phyloP scores from a whole-genome alignment of 345 rosid species.

The Angophora floribunda region DNA sequence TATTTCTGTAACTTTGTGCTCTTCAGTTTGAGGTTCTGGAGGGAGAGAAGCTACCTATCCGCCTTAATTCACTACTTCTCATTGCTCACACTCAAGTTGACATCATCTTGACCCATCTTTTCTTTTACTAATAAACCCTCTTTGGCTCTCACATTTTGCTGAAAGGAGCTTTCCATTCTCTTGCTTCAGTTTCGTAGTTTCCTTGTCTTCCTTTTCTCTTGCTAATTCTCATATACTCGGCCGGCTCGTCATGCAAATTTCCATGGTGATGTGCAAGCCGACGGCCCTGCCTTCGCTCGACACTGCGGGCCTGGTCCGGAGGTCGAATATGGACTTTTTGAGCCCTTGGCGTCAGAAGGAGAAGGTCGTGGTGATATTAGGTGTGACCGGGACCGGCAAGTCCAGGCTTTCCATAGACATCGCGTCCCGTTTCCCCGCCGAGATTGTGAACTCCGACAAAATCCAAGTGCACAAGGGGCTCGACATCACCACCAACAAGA shows the following conservation, averaged over 20 bases:
- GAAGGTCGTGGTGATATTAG: slow-evolving; percentile 64
- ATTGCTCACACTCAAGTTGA: neutral
- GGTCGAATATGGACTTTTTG: slow-evolving; percentile 12
- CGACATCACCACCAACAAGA: slow-evolving; percentile 58
- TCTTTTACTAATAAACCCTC: neutral
- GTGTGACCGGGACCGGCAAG: slow-evolving; percentile 83
- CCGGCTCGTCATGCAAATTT: slow-evolving; percentile 8
- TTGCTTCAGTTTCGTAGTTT: neutral
- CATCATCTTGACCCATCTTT: neutral
- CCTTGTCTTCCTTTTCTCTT: neutral
- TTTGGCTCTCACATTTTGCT: neutral
- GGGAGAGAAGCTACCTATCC: neutral
- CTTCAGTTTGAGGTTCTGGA: neutral
- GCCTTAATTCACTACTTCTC: neutral
- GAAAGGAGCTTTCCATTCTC: neutral
- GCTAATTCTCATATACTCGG: neutral
- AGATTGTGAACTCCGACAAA: slow-evolving; percentile 78
- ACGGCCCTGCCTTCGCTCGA: slow-evolving; percentile 13
- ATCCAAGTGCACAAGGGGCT: slow-evolving; percentile 57
- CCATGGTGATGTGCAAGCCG: slow-evolving; percentile 25
- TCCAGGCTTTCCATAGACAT: slow-evolving; percentile 75
- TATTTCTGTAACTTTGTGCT: neutral
- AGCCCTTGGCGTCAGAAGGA: slow-evolving; percentile 31
- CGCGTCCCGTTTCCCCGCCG: slow-evolving; percentile 49
- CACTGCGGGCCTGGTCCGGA: slow-evolving; percentile 1